These are phyloP conservation scores for Candida sanyiensis DNA, from an alignment of 805 yeast species.

Conservation along the genomic window DNA sequence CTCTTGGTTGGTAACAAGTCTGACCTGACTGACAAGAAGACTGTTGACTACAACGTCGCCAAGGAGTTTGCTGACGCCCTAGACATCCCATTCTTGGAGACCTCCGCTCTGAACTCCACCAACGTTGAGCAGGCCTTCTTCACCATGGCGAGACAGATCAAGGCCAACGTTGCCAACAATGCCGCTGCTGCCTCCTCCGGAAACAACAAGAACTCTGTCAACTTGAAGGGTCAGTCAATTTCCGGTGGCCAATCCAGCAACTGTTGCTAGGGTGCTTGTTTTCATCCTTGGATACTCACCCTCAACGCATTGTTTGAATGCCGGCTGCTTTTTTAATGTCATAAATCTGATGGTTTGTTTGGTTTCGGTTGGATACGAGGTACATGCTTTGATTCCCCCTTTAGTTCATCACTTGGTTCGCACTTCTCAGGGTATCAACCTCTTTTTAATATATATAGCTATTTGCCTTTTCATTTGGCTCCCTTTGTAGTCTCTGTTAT, in stretches of 20 bases:
- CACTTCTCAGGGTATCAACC: neutral
- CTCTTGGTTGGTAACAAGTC: constrained; percentile 95
- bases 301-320: neutral
- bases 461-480: neutral
- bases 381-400: constrained; percentile 1
- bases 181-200: constrained; percentile 31
- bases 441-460: constrained; percentile 1
- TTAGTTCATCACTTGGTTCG: constrained; percentile 2
- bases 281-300: neutral
- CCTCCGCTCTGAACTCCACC: constrained; percentile 90
- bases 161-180: constrained; percentile 80
- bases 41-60: constrained; percentile 92
- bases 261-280: constrained; percentile 42
- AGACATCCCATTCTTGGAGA: constrained; percentile 92
- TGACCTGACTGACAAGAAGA: constrained; percentile 88
- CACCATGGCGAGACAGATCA: constrained; percentile 98
- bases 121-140: constrained; percentile 98
- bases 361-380: constrained; percentile 2
- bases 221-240: constrained; percentile 65
- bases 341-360: neutral
- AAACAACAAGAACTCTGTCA: constrained; percentile 58
- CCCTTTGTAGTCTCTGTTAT: too few relatives aligned
- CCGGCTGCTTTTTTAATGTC: constrained; percentile 1
- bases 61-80: constrained; percentile 96
- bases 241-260: constrained; percentile 36